These are phyloP conservation scores for Remersonia thermophila DNA, from an alignment of 2,329 filamentous ascomycete genomes.

Conservation along the genomic window DNA sequence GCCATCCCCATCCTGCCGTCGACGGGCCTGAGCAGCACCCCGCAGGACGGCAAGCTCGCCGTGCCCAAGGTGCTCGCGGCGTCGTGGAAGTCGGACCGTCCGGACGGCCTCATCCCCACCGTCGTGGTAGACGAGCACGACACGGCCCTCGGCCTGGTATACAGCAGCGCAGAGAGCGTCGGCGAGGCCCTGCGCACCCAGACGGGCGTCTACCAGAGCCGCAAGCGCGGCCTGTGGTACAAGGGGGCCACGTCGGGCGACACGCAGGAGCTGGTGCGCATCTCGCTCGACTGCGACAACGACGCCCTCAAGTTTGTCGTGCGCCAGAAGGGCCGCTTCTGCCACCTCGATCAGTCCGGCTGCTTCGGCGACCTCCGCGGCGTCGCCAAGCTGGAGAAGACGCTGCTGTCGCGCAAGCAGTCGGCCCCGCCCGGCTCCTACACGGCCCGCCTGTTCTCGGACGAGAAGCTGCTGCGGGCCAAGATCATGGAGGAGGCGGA, in stretches of 20 bases:
- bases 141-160: constrained; percentile 76
- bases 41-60: constrained; percentile 48
- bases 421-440: constrained; percentile 85
- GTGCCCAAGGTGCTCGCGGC: constrained; percentile 60
- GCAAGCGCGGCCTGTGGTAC: constrained; percentile 91
- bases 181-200: constrained; percentile 69
- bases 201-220: constrained; percentile 83
- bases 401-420: constrained; percentile 65
- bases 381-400: constrained; percentile 76
- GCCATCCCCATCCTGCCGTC: constrained; percentile 68
- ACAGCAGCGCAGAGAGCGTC: constrained; percentile 86
- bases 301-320: constrained; percentile 88
- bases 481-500: constrained; percentile 99
- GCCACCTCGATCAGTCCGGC: constrained; percentile 80
- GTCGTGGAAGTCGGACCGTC: constrained; percentile 67
- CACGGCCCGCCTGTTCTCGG: constrained; percentile 83
- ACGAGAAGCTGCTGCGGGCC: constrained; percentile 75
- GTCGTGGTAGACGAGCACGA: constrained; percentile 84
- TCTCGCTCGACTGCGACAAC: constrained; percentile 84
- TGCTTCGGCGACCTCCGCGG: constrained; percentile 83
- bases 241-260: constrained; percentile 94
- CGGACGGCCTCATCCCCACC: constrained; percentile 77
- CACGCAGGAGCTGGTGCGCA: constrained; percentile 73
- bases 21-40: constrained; percentile 53
- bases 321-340: constrained; percentile 83